Base-by-base conservation (phyloP, 495 filamentous ascomycete genomes). In the Hypoxylon trugodes region DNA sequence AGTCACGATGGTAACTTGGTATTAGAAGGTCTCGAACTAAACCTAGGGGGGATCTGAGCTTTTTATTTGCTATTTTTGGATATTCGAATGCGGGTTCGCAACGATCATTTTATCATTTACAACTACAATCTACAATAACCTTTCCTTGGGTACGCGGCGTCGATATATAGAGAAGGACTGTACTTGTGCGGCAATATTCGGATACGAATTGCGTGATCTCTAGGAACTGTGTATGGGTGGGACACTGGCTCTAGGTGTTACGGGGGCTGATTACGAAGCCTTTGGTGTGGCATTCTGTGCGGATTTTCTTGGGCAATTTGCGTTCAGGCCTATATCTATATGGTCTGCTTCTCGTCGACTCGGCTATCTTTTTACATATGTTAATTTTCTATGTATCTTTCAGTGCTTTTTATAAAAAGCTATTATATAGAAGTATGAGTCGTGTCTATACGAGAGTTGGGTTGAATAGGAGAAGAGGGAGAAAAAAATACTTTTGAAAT, bases 1-100 rank as follows among this genome's bases (percentile, higher is more conserved):
- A 66, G 61, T 30, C 68, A 66, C 22, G 69, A 72, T 26, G 73
- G 78, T 1, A 61, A 62, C 12, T 74, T 78, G 33, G 66, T 78
- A 2, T 40, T 83, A 19, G 78, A 79, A 21, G 78, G 79, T 6
- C 48, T 83, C 43, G 79, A 82, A 38, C 63, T 73, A 18, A 72
- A 71, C 30, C 72, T 78, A 33, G 72, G n/a, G n/a, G n/a, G 76
- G 12, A 63, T 78, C 30, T 80, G 65, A 75, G 12, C 32, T 42
- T 12, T 52, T 48, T 1, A n/a, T n/a, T n/a, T n/a, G n/a, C n/a
- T n/a, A n/a, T n/a, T 10, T 32, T 16, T 16, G 3, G 10, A 25
- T 19, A 12, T 15, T 41, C 13, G 32, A 46, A 25, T 21, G 26
- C 4, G 41, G n/a, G n/a, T n/a, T n/a, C n/a, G 10, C 15, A 19